Evolutionary conservation across 768 basidiomycete species (phyloP), one percentile per base, ranked within the genome.

Genomic region (Boletales sp.): DNA sequence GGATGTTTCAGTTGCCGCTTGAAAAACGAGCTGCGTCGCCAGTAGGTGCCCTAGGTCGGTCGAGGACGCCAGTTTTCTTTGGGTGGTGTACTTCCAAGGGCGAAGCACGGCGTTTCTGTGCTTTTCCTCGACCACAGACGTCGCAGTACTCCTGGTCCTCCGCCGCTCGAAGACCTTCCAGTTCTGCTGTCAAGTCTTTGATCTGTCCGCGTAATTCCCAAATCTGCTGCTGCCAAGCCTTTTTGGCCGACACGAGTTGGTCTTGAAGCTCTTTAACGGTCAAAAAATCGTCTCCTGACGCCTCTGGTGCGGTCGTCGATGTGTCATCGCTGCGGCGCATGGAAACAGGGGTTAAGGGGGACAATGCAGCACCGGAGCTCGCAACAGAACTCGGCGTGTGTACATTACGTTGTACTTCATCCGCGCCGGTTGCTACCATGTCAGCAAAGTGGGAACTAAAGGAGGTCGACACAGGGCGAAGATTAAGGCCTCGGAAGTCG

Each of bases 161-260:
- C 14, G 57, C 63, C 24, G 66, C 67, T 41, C 75, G 80, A 37
- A 83, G 67, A 21, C 74, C 77, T 31, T 84, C 82, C 31, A 91
- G 63, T 63, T 90, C 86, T 17, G 77, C 73, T 54, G 86, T 83
- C 50, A 92, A 70, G 62, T 85, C 83, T 42, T 79, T 78, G 40
- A 91, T 78, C 62, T 87, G 85, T 12, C 79, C 78, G 60, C 87
- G 87, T 44, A 91, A 69, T 60, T 90, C 88, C 83, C 78, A 82
- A 44, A 89, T 77, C 51, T 86, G 83, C 50, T 74, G 78, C 59
- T 87, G 84, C 84, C 85, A 89, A 18, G 77, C 78, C 55, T 77
- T 75, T 47, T 83, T 81, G 21, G 82, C 68, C 9, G 72, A 70
- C 34, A 69, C 59, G 34, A 89, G 70, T 62, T 87, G 81, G 30